These are phyloP conservation scores for Erysiphe pisi DNA, from an alignment of 2,329 filamentous ascomycete species.

Conservation along the genomic window DNA sequence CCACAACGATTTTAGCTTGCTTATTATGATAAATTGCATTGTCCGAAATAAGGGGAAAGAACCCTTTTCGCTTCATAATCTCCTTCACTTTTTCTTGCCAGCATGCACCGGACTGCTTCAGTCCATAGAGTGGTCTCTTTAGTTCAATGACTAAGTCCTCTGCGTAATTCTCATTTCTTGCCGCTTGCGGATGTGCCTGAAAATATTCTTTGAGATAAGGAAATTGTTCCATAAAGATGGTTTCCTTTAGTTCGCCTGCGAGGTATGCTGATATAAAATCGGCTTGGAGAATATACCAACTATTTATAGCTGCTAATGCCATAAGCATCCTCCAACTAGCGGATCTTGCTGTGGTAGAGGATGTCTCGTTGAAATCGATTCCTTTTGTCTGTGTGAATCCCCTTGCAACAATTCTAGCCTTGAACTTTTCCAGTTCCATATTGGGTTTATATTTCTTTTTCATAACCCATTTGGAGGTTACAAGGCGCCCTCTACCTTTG, in stretches of 20 bases:
- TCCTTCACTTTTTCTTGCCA: not conserved
- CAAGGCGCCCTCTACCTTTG: not conserved
- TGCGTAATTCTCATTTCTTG: no score
- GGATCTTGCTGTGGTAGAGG: not conserved
- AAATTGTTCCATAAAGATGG: not conserved
- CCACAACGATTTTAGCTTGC: not conserved
- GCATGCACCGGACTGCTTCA: not conserved
- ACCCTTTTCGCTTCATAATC: not conserved
- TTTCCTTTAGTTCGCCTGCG: not conserved
- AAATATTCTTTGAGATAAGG: no score
- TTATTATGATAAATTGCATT: not conserved
- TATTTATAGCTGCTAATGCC: constrained; percentile 11
- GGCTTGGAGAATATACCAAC: constrained; percentile 8
- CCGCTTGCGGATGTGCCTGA: no score
- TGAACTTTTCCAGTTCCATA: constrained; percentile 14
- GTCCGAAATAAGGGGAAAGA: not conserved
- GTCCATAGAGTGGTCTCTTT: not conserved
- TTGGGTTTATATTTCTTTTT: constrained; percentile 20
- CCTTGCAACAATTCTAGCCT: constrained; percentile 8
- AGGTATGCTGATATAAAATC: constrained; percentile 18
- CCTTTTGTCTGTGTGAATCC: constrained; percentile 4
- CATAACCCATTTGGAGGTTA: not conserved
- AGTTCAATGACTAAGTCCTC: not conserved
- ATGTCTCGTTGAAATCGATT: constrained; percentile 11
- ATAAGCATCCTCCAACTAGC: constrained; percentile 20